These are phyloP conservation scores for Cercophora samala DNA, from an alignment of 495 filamentous ascomycete species.

Conservation along the genomic window DNA sequence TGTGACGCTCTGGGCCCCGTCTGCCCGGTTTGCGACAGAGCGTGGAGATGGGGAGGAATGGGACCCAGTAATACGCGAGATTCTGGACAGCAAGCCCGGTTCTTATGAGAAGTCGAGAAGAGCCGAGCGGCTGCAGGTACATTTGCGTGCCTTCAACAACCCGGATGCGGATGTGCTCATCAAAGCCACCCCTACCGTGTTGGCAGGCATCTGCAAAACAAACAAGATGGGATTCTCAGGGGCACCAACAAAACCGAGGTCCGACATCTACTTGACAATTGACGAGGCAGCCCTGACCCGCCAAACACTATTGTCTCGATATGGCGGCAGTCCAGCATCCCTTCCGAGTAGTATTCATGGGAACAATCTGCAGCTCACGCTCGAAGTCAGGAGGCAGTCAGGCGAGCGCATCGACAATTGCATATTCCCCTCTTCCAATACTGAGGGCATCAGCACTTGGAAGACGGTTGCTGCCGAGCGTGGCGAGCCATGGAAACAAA, in stretches of 20 bases:
- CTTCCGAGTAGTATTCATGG: conserved; percentile 60
- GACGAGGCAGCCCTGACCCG: conserved; percentile 68
- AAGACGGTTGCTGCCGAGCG: conserved; percentile 75
- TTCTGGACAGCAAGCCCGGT: conserved; percentile 68
- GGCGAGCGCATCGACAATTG: conserved; percentile 82
- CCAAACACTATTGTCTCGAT: conserved; percentile 76
- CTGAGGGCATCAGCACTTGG: conserved; percentile 73
- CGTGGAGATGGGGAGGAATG: conserved; percentile 63
- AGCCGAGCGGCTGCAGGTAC: conserved; percentile 71
- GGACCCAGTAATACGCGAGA: conserved; percentile 68
- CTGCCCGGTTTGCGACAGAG: conserved; percentile 42
- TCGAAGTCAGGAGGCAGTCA: conserved; percentile 75
- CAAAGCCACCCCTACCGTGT: conserved; percentile 78
- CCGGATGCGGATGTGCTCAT: conserved; percentile 77
- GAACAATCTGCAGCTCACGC: conserved; percentile 77
- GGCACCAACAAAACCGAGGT: conserved; percentile 79
- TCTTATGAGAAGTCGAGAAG: conserved; percentile 67
- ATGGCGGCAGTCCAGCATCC: conserved; percentile 68
- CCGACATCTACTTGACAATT: conserved; percentile 91
- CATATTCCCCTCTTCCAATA: conserved; percentile 82
- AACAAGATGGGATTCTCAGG: conserved; percentile 93
- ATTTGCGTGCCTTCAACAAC: conserved; percentile 69
- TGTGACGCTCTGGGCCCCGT: conserved; percentile 74
- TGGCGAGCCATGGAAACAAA: conserved; percentile 81
- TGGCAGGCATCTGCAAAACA: conserved; percentile 75